A percentile compares a stretch with the other conserved stretches of the same genome.
These are phyloP conservation scores for Russula sp. DNA, from an alignment of 768 basidiomycete genomes.

Conservation along the genomic window DNA sequence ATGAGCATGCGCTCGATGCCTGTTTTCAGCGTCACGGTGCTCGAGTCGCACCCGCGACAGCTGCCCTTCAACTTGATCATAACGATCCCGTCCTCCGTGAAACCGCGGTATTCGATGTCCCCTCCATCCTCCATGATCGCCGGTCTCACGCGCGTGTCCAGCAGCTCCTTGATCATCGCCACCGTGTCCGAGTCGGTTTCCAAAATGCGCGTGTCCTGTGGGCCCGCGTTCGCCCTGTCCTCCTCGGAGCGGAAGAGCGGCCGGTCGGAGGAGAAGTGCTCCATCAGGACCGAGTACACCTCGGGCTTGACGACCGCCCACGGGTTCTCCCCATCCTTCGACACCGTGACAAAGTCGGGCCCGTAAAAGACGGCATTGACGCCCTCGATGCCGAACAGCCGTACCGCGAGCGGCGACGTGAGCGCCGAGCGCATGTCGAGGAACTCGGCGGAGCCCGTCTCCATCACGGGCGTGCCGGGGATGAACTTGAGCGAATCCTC, in stretches of 20 bases:
- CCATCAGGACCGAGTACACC: slow-evolving; percentile 94
- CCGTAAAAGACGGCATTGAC: slow-evolving; percentile 89
- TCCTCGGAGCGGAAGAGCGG: slow-evolving; percentile 79
- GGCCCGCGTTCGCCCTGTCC: slow-evolving; percentile 73
- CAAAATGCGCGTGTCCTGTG: slow-evolving; percentile 88
- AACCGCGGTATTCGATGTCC: slow-evolving; percentile 93
- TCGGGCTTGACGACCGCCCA: slow-evolving; percentile 96
- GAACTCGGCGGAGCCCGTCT: slow-evolving; percentile 87
- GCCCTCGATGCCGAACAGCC: slow-evolving; percentile 92
- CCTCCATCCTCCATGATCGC: slow-evolving; percentile 99
- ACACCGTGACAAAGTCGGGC: slow-evolving; percentile 96
- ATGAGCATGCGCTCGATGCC: slow-evolving; percentile 98
- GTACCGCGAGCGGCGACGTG: slow-evolving; percentile 88
- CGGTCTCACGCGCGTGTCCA: slow-evolving; percentile 91
- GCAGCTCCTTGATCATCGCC: slow-evolving; percentile 96
- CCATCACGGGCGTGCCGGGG: slow-evolving; percentile 85
- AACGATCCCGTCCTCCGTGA: slow-evolving; percentile 77
- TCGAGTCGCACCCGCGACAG: slow-evolving; percentile 91
- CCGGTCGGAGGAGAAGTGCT: slow-evolving; percentile 86
- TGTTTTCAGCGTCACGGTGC: slow-evolving; percentile 90
- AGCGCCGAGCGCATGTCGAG: slow-evolving; percentile 82
- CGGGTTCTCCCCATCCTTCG: slow-evolving; percentile 75
- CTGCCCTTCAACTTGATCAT: slow-evolving; percentile 92
- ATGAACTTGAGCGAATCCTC: slow-evolving; percentile 98
- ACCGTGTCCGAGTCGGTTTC: slow-evolving; percentile 95